These are phyloP conservation scores for Prunus yedoensis DNA, from an alignment of 331 rosid species.

Conservation along the genomic window DNA sequence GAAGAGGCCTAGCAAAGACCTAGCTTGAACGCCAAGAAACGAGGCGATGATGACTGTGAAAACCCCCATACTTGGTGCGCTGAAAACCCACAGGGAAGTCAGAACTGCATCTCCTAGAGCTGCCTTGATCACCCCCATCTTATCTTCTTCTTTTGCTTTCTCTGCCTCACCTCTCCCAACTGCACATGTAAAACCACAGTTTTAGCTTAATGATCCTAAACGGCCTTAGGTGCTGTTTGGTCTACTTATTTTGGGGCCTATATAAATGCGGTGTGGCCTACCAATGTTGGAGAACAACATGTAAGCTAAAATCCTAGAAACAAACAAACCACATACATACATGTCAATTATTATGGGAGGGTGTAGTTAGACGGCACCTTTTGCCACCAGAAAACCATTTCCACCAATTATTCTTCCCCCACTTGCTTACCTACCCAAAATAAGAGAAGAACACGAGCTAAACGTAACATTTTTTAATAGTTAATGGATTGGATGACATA, in stretches of 20 bases:
- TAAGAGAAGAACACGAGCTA: neutral
- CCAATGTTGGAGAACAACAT: neutral
- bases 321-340: too few relatives aligned
- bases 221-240: neutral
- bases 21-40: conserved; percentile 33
- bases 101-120: conserved; percentile 51
- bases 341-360: neutral
- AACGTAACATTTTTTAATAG: neutral
- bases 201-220: neutral
- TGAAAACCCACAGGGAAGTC: conserved; percentile 57
- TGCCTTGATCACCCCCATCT: conserved; percentile 33
- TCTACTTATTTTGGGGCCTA: neutral
- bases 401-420: neutral
- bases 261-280: neutral
- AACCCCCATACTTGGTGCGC: conserved; percentile 36
- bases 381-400: neutral
- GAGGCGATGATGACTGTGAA: conserved; percentile 30
- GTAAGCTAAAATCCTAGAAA: neutral
- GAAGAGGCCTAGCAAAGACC: conserved; percentile 36
- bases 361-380: neutral
- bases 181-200: neutral
- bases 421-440: neutral
- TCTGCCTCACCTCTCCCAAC: neutral
- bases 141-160: neutral
- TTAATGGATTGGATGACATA: too few relatives aligned